These are phyloP conservation scores for Dactylellina haptotyla DNA, from an alignment of 2,329 filamentous ascomycete species.

Conservation along the genomic window DNA sequence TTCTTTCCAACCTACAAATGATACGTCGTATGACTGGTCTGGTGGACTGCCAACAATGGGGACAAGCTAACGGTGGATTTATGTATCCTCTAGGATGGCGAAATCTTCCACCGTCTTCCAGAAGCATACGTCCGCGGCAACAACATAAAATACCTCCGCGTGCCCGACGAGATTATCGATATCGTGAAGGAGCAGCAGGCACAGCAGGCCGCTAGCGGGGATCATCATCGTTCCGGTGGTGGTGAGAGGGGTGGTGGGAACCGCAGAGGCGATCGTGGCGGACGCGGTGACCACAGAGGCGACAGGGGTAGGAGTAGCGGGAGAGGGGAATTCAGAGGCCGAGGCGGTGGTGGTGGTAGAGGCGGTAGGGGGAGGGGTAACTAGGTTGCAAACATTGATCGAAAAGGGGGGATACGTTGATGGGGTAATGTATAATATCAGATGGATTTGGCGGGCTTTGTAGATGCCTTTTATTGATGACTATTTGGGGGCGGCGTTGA, in stretches of 20 bases:
- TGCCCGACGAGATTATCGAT: slow-evolving; percentile 96
- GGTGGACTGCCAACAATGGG: background rate
- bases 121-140: slow-evolving; percentile 98
- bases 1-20: background rate
- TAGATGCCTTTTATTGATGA: too few species aligned
- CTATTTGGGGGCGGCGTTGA: too few species aligned
- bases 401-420: background rate
- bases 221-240: slow-evolving; percentile 66
- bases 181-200: slow-evolving; percentile 92
- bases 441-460: background rate
- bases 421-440: slow-evolving; percentile 26
- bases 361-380: slow-evolving; percentile 58
- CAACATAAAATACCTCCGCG: slow-evolving; percentile 98
- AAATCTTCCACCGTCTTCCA: slow-evolving; percentile 89
- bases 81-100: slow-evolving; percentile 60
- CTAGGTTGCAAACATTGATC: background rate
- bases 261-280: slow-evolving; percentile 66
- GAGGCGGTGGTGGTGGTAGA: slow-evolving; percentile 55
- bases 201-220: slow-evolving; percentile 67
- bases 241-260: slow-evolving; percentile 60
- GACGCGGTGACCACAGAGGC: slow-evolving; percentile 68
- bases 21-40: background rate
- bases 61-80: too few species aligned
- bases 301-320: slow-evolving; percentile 66
- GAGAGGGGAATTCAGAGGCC: slow-evolving; percentile 55